Base-by-base conservation (phyloP, 768 basidiomycete species). In the Neoboletus magnificus region DNA sequence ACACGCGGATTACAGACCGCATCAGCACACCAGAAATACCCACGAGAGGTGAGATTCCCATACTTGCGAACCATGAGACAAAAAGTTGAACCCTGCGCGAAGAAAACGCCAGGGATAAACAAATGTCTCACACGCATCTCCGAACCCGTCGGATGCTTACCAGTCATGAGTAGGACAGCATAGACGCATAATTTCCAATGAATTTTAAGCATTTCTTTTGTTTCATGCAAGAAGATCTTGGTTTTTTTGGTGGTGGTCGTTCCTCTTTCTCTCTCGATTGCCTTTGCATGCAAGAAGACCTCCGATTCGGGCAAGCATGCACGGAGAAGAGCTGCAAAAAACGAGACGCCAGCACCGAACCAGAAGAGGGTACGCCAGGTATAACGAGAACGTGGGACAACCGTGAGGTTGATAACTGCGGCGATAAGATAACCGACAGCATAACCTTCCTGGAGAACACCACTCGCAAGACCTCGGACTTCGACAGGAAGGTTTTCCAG, bases 401-500 rank as follows among this genome's bases (percentile, higher is more conserved):
- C 74, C 4, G 72, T 78, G 22, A 95, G 76, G 66, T 94, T 93
- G 75, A 95, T 81, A 45, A 89, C 82, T 1, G 93, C 89, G 0
- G 92, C 90, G 54, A 97, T 61, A 9, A 96, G 82, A 68, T 87
- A 95, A 2, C 94, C 94, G 13, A 85, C 80, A 0, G 92, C 90
- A 63, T 96, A 95, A 16, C 92, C 94, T 66, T 95, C 83, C 63
- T 97, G 95, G 6, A 98, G 69, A 45, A 96, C 73, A 15, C 95
- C 95, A 22, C 84, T 87, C 3, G 85, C 86, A 2, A 97, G 73
- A 22, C 96, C 96, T 68, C 95, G 89, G 16, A 85, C 80, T 64
- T 91, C 88, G 30, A 89, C 85, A 0, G 94, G 94, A 11, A 96
- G 79, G 67, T 91, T 94, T 70, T 97, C 94, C 36, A 97, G 84